A percentile compares a stretch with the other conserved stretches of the same genome.
Evolutionary conservation across 352 stramenopile genomes (phyloP).

Genomic region (Phytopythium ostracodes): DNA sequence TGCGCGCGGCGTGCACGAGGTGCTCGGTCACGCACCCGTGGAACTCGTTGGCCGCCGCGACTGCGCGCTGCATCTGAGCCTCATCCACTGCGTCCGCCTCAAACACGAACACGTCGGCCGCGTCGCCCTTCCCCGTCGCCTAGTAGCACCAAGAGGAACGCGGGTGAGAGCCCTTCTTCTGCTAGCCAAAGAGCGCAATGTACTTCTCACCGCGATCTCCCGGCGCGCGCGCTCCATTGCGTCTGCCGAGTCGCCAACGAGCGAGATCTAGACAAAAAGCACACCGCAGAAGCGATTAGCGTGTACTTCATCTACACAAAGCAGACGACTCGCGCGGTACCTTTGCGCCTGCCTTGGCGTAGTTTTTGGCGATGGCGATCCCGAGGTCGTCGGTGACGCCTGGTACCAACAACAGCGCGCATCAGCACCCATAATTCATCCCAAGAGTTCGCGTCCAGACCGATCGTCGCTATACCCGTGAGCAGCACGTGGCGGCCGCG

Average conservation of each 20-base stretch:
- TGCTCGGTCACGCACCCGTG: conserved; percentile 56
- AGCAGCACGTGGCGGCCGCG: conserved; percentile 54
- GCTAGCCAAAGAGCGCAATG: too few species aligned
- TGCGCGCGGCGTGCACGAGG: conserved; percentile 43
- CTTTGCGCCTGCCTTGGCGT: conserved; percentile 41
- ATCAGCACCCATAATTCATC: background rate
- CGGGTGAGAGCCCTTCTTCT: background rate
- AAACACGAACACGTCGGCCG: conserved; percentile 27
- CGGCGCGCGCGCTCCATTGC: conserved; percentile 28
- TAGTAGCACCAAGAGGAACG: background rate
- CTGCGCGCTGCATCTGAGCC: conserved; percentile 26
- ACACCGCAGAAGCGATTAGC: background rate
- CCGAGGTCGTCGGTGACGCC: conserved; percentile 38
- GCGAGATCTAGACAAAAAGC: conserved; percentile 17
- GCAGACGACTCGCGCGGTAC: conserved; percentile 7
- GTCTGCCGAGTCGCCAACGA: conserved; percentile 38
- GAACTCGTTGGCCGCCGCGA: conserved; percentile 54
- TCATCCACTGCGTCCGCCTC: conserved; percentile 38
- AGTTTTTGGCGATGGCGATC: conserved; percentile 61
- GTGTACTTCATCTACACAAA: too few species aligned
- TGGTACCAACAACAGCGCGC: background rate
- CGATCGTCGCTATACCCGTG: too few species aligned
- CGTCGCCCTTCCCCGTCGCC: conserved; percentile 13
- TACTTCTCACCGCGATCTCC: conserved; percentile 27
- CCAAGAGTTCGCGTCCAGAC: too few species aligned